Base-by-base conservation (phyloP, 108 stramenopile genomes). In the Nitzschia putrida region DNA sequence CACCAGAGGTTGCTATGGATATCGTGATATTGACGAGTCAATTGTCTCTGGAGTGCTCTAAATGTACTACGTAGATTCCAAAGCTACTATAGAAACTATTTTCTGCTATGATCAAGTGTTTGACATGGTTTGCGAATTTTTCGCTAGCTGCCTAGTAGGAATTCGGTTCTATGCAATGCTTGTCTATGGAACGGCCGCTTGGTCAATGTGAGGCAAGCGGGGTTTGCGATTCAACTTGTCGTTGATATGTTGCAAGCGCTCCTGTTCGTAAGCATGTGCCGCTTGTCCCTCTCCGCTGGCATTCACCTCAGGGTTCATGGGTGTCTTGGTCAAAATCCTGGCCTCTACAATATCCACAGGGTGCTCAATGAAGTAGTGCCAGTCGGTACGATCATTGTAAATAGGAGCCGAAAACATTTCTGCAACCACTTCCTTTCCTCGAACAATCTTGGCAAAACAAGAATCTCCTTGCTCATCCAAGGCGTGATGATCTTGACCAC, bases 381-480 rank as follows among this genome's bases (percentile, higher is more conserved):
- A 73, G 18, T 76, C 68, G n/a, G 65, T 34, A n/a, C 41, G 39
- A 53, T 72, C 71, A 7, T 18, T 60, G 44, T 72, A 72, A 23
- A 61, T 47, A 10, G 20, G 21, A 12, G 12, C 24, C 8, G 40
- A 18, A 24, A 72, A 72, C 44, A 71, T 9, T 0, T 24, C 41
- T 18, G 50, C 54, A 18, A 38, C 51, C 8, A 14, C 12, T 14
- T 49, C 69, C 55, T 21, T 52, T 11, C 57, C 64, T 25, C 41
- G 37, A 2, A 64, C 34, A 25, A 93, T 71, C 8, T 43, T 79
- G 0, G 86, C 96, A 81, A 97, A 97, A 77, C 94, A 95, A 22
- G 93, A 80, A 79, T 95, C 93, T 20, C 90, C 94, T 74, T 93
- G 92, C 25, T 88, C 80, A 41, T 90, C 69, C 56, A 88, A 59